Base-by-base conservation (phyloP, 495 filamentous ascomycete genomes). In the Aspergillus funiculosus region DNA sequence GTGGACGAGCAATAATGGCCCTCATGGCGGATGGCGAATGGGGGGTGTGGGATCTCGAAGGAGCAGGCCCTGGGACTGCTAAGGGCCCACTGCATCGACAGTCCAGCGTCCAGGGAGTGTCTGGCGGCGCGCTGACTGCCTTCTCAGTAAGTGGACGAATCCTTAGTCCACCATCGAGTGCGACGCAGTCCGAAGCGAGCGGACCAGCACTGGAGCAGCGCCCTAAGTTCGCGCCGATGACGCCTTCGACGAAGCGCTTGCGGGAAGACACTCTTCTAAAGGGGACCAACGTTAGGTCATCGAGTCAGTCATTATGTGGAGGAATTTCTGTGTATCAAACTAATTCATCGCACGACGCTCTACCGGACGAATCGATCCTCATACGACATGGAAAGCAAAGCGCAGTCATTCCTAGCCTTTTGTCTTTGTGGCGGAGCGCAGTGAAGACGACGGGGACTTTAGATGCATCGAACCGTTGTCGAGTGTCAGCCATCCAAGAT, bases 31-130 rank as follows among this genome's bases (percentile, higher is more conserved):
- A 95, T 61, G 91, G 89, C 0, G 84, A 94, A 67, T 97, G 90
- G 90, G 90, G 87, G 3, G 79, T 97, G 20, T 96, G 91, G 89
- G 87, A 94, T 64, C 71, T 90, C 22, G 81, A 87, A 55, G 81
- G 83, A 1, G 74, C 78, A 28, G 78, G 78, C 48, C 82, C 71
- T 3, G 71, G 59, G 58, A 67, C 57, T 47, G 67, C 61, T 5
- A 69, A 74, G 34, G 73, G 65, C 58, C 59, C 70, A 51, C 63
- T 86, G 24, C 75, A 82, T 39, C 77, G 77, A 35, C 80, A 79
- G 53, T 50, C 66, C 5, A 68, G 62, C 40, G 52, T 72, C 3
- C 71, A 79, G 45, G 79, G 81, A n/a, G 75, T 83, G 11, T 74
- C 75, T 38, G 81, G 81, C 11, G 81, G 79, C 11, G 77, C 80